Conservation (phyloP, 257 asterid species). For the Vinca minor region DNA sequence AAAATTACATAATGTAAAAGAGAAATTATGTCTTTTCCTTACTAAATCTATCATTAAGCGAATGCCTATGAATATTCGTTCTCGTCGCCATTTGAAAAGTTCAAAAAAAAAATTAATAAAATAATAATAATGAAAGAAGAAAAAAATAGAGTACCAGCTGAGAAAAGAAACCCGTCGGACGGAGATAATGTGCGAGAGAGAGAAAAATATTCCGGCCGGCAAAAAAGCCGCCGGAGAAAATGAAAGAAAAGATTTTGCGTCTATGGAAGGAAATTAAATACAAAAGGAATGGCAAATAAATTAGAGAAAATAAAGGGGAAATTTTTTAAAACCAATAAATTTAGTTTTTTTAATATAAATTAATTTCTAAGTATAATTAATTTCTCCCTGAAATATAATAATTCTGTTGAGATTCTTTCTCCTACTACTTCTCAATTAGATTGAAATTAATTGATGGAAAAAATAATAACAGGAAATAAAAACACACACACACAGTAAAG, state of each 20-base stretch:
- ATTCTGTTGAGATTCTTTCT: no score
- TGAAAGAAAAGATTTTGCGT: no score
- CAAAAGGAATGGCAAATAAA: not conserved
- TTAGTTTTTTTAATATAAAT: no score
- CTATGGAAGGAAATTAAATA: not conserved
- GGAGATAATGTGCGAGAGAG: not conserved
- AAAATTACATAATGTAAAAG: no score
- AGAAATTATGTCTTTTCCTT: no score
- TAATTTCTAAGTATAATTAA: no score
- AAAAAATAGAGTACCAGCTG: not conserved
- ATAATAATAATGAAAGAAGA: not conserved
- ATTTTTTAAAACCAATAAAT: no score
- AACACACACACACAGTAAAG: not conserved
- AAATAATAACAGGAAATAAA: no score
- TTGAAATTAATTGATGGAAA: no score
- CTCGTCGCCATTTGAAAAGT: not conserved
- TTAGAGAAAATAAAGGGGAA: not conserved
- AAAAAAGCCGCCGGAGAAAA: no score
- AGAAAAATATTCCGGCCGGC: slow-evolving; percentile 33
- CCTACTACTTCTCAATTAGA: no score
- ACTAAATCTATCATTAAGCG: not conserved
- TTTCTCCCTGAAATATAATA: not conserved
- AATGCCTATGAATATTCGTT: not conserved
- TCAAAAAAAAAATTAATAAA: not conserved
- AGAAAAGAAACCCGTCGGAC: not conserved